phyloP scores from a whole-genome alignment of 2,329 filamentous ascomycete genomes.

The Pseudopithomyces chartarum region DNA sequence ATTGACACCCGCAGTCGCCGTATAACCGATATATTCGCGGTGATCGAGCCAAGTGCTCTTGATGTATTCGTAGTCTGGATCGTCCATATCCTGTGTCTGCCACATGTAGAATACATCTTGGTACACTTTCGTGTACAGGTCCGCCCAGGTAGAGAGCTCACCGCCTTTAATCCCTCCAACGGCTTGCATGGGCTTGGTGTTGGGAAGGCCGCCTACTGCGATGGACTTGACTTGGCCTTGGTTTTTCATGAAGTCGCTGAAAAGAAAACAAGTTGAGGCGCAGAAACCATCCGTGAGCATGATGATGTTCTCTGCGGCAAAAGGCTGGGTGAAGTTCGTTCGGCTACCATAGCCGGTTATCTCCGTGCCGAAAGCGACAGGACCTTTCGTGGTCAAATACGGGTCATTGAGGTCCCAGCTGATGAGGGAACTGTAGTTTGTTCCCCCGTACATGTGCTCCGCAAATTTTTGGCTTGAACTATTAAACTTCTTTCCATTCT shows the following conservation, averaged over 20 bases:
- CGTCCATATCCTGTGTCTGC: not conserved
- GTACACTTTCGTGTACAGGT: constrained; percentile 7
- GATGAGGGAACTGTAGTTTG: constrained; percentile 38
- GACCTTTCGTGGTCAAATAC: constrained; percentile 42
- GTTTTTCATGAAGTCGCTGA: constrained; percentile 46
- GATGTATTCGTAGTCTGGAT: not conserved
- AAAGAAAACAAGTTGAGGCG: constrained; percentile 46
- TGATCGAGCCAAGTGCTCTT: constrained; percentile 8
- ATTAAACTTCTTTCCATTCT: constrained; percentile 22
- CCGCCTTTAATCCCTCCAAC: constrained; percentile 18
- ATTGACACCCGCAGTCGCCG: constrained; percentile 9
- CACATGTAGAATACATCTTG: constrained; percentile 4
- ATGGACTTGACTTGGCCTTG: constrained; percentile 41
- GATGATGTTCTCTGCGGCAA: constrained; percentile 35
- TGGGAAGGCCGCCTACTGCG: constrained; percentile 28
- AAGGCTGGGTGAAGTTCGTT: constrained; percentile 23
- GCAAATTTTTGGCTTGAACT: constrained; percentile 36
- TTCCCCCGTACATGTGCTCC: constrained; percentile 22
- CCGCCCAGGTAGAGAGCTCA: constrained; percentile 45
- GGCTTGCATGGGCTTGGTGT: constrained; percentile 38
- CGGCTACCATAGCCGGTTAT: constrained; percentile 1
- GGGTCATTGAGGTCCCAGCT: constrained; percentile 27
- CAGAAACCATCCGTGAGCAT: constrained; percentile 43
- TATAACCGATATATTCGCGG: constrained; percentile 2
- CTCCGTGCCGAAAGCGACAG: constrained; percentile 2